phyloP scores from a whole-genome alignment of 1,139 yeast genomes.

The Saccharomyces hybrid region DNA sequence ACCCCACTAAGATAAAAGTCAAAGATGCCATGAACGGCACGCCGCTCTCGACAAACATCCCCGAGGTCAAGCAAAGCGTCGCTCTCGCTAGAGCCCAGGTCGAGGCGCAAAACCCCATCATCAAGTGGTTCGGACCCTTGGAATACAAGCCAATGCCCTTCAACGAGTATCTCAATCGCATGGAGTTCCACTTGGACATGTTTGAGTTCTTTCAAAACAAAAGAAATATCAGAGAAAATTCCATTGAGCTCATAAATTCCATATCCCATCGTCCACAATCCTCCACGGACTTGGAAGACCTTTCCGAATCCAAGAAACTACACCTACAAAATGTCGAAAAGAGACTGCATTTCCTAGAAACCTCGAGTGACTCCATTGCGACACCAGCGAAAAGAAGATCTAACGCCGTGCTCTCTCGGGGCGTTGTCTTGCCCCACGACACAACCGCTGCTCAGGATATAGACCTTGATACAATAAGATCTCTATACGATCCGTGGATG shows the following conservation, averaged over 20 bases:
- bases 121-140: constrained; percentile 53
- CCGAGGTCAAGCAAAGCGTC: constrained; percentile 32
- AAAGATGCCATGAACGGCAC: constrained; percentile 29
- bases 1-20: constrained; percentile 29
- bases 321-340: neutral
- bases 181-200: constrained; percentile 33
- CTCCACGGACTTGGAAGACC: too few species aligned
- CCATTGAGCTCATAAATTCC: constrained; percentile 12
- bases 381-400: neutral
- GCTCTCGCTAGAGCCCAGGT: constrained; percentile 42
- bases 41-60: constrained; percentile 24
- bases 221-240: constrained; percentile 12
- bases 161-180: constrained; percentile 40
- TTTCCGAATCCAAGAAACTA: neutral
- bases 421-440: constrained; percentile 17
- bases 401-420: too few species aligned
- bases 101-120: constrained; percentile 36
- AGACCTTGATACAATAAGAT: constrained; percentile 28
- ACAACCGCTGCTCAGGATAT: constrained; percentile 23
- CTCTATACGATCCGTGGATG: constrained; percentile 32
- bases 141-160: constrained; percentile 46
- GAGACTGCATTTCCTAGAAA: neutral
- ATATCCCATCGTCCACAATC: constrained; percentile 8
- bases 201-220: constrained; percentile 20
- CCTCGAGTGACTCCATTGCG: neutral